phyloP scores from a whole-genome alignment of 768 basidiomycete species.

The Cyclocybe cylindracea region DNA sequence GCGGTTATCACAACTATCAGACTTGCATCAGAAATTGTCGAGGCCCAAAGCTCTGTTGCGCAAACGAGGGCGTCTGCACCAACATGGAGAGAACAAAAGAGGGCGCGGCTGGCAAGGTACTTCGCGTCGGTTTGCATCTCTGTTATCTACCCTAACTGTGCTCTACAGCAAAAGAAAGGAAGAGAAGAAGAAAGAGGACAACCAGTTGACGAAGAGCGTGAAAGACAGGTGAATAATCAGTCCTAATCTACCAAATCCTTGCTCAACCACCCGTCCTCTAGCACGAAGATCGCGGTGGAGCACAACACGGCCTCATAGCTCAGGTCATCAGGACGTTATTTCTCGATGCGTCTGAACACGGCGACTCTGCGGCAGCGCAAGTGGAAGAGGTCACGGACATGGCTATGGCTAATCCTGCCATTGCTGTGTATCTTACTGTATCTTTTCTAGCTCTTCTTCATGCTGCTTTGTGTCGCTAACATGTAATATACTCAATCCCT shows the following conservation, averaged over 20 bases:
- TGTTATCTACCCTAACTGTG: neutral
- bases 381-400: slow-evolving; percentile 46
- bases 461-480: neutral
- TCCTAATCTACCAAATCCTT: too few relatives aligned
- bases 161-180: slow-evolving; percentile 47
- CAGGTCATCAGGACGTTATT: slow-evolving; percentile 90
- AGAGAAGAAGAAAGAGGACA: slow-evolving; percentile 87
- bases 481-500: neutral
- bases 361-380: slow-evolving; percentile 19
- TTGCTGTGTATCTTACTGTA: neutral
- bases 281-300: slow-evolving; percentile 89
- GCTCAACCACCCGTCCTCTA: slow-evolving; percentile 25
- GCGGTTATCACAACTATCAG: slow-evolving; percentile 88
- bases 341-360: slow-evolving; percentile 57
- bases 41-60: slow-evolving; percentile 61
- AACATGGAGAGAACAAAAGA: slow-evolving; percentile 54
- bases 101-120: slow-evolving; percentile 43
- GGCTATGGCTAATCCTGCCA: slow-evolving; percentile 41
- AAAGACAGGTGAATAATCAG: slow-evolving; percentile 71
- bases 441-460: neutral
- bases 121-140: neutral
- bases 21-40: slow-evolving; percentile 86
- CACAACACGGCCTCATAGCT: slow-evolving; percentile 90
- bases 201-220: slow-evolving; percentile 84
- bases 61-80: slow-evolving; percentile 62